Conservation (phyloP, 2,329 filamentous ascomycete species). For the Scortechinia acanthostroma region DNA sequence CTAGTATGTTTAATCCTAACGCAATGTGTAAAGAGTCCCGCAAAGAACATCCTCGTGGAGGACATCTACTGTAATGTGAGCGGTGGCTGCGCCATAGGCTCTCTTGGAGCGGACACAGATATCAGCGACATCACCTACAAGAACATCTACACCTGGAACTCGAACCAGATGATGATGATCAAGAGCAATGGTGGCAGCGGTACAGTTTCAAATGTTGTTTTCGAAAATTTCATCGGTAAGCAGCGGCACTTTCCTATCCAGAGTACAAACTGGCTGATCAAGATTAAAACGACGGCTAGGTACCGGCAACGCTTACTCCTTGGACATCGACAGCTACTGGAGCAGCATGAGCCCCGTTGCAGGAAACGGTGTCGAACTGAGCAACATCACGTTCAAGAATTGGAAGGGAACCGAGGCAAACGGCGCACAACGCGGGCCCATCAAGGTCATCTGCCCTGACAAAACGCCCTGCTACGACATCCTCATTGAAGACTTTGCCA, state of each 20-base stretch:
- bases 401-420: conserved; percentile 45
- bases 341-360: conserved; percentile 23
- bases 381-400: conserved; percentile 41
- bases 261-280: too few species aligned
- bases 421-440: conserved; percentile 38
- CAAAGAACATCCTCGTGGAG: conserved; percentile 42
- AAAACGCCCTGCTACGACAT: conserved; percentile 41
- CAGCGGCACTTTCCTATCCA: not conserved
- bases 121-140: conserved; percentile 43
- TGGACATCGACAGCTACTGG: conserved; percentile 48
- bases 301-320: conserved; percentile 47
- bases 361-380: conserved; percentile 41
- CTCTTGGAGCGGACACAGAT: conserved; percentile 28
- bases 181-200: conserved; percentile 52
- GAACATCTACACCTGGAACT: conserved; percentile 49
- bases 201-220: conserved; percentile 35
- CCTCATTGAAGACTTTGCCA: conserved; percentile 37
- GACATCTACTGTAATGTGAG: conserved; percentile 49
- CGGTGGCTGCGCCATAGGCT: conserved; percentile 44
- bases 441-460: conserved; percentile 41
- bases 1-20: conserved; percentile 9
- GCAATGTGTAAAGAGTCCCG: conserved; percentile 22
- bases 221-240: conserved; percentile 44
- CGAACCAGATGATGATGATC: conserved; percentile 58
- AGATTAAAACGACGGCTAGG: too few species aligned